Conservation (phyloP, 2,329 filamentous ascomycete species). For the Ophiobolus disseminans region DNA sequence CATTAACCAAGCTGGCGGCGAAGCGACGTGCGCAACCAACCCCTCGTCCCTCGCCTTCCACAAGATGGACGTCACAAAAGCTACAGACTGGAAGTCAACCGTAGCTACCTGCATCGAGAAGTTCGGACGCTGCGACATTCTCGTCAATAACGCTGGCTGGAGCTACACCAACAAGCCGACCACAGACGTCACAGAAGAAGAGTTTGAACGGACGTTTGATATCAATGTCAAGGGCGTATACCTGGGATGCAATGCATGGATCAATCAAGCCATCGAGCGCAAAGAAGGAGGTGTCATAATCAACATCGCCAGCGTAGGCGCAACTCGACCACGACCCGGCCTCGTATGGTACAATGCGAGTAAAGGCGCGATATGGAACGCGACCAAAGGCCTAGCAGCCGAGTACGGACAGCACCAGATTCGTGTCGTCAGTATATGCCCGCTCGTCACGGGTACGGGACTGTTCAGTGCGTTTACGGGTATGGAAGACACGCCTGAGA, state of each 20-base stretch:
- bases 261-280: constrained; percentile 66
- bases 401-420: constrained; percentile 77
- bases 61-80: constrained; percentile 61
- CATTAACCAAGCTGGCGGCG: constrained; percentile 62
- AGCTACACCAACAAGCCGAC: constrained; percentile 64
- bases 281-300: constrained; percentile 67
- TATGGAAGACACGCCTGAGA: constrained; percentile 66
- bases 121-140: constrained; percentile 65
- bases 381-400: constrained; percentile 71
- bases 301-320: constrained; percentile 71
- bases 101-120: constrained; percentile 60
- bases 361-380: constrained; percentile 70
- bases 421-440: constrained; percentile 75
- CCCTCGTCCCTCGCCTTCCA: constrained; percentile 41
- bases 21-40: constrained; percentile 56
- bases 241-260: constrained; percentile 64
- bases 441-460: constrained; percentile 70
- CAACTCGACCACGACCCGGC: constrained; percentile 65
- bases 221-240: constrained; percentile 75
- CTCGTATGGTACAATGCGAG: constrained; percentile 75
- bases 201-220: constrained; percentile 71
- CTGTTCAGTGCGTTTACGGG: constrained; percentile 66
- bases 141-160: constrained; percentile 67
- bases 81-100: constrained; percentile 59
- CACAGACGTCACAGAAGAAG: constrained; percentile 67